Conservation (phyloP, 2,329 filamentous ascomycete genomes). For the Sporothrix curviconia region DNA sequence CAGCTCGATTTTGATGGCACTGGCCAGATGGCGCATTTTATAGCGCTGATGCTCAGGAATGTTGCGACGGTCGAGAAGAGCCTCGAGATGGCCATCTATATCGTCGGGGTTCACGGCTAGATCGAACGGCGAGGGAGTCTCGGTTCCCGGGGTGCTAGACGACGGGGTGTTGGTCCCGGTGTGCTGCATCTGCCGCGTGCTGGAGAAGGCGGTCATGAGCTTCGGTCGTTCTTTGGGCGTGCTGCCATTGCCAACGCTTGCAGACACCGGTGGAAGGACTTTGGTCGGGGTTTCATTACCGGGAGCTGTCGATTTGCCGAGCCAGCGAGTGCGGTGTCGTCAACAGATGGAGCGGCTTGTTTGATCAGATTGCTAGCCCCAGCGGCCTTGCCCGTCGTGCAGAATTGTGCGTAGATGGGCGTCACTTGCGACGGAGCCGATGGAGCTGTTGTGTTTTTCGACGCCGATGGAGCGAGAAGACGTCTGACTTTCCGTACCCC, state of each 20-base stretch:
- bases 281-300: conserved; percentile 40
- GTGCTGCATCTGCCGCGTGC: conserved; percentile 34
- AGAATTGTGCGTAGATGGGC: conserved; percentile 78
- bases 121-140: conserved; percentile 41
- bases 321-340: conserved; percentile 13
- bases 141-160: conserved; percentile 9
- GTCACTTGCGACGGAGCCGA: conserved; percentile 39
- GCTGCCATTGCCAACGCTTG: conserved; percentile 29
- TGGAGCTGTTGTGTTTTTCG: conserved; percentile 21
- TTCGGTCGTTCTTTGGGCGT: conserved; percentile 36
- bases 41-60: conserved; percentile 90
- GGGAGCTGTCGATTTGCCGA: conserved; percentile 7
- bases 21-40: conserved; percentile 85
- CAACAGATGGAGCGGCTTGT: conserved; percentile 16
- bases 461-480: no score
- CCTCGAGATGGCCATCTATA: conserved; percentile 53
- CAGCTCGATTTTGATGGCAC: conserved; percentile 91
- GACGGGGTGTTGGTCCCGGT: conserved; percentile 21
- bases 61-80: conserved; percentile 74
- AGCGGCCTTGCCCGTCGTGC: conserved; percentile 24
- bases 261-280: conserved; percentile 39
- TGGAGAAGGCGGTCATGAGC: conserved; percentile 34
- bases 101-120: conserved; percentile 45
- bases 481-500: conserved; percentile 69
- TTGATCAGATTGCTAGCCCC: conserved; percentile 2